A percentile compares a stretch with the other conserved stretches of the same genome.
Conservation (phyloP, 208 protist genomes). For the Angomonas deanei region DNA sequence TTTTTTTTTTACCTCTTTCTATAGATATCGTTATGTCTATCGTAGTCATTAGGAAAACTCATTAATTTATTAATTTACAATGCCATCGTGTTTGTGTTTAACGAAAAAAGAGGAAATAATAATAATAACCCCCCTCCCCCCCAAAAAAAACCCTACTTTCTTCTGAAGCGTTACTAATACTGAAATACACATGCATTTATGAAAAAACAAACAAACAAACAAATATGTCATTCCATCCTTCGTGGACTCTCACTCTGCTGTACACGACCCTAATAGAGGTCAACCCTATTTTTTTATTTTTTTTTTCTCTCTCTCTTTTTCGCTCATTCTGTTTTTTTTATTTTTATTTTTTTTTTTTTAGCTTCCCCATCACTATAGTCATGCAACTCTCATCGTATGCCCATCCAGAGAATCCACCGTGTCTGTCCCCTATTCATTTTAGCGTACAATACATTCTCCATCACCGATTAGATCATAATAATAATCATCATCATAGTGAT, state of each 20-base stretch:
- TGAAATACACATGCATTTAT: no score
- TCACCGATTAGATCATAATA: slow-evolving; percentile 4
- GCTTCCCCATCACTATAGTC: neutral
- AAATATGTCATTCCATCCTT: neutral
- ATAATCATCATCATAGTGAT: neutral
- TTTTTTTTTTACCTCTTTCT: slow-evolving; percentile 2
- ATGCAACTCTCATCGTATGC: neutral
- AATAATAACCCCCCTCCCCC: no score
- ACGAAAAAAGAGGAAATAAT: no score
- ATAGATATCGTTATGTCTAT: neutral
- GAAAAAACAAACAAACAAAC: no score
- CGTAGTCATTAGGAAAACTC: no score
- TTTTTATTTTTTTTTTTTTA: neutral
- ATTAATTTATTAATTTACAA: no score
- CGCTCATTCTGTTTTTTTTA: neutral
- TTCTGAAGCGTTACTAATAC: no score
- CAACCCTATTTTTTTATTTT: no score
- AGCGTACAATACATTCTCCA: slow-evolving; percentile 27
- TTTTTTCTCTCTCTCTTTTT: neutral
- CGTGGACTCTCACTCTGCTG: no score
- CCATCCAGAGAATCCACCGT: neutral
- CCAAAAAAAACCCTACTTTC: no score
- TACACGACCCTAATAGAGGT: no score
- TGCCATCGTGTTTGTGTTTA: no score
- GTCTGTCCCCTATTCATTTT: slow-evolving; percentile 24